Evolutionary conservation across 2,329 filamentous ascomycete species (phyloP), one percentile per base, ranked within the genome.

Genomic region (Teratosphaeriaceae sp.): DNA sequence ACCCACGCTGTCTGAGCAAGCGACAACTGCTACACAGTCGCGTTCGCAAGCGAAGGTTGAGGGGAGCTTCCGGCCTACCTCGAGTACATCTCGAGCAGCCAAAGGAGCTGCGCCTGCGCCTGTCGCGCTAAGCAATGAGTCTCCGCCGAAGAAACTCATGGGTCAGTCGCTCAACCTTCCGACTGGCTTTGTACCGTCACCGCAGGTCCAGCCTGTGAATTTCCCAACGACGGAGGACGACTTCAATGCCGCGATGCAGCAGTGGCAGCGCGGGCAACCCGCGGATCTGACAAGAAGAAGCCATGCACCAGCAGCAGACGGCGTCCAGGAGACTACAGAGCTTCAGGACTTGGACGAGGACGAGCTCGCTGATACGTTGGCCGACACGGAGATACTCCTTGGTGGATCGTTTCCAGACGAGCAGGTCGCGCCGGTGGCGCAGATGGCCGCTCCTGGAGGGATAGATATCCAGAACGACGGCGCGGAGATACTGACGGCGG

Each of bases 131-230:
- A 38, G 35, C 19, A 38, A 27, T 8, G 24, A 7, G 35, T 11
- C n/a, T 29, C n/a, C 37, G 9, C 4, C 22, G 37, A 39, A 39
- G 13, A 39, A 39, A 23, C 37, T 39, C 9, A 27, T 39, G 22
- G 37, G 37, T n/a, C 22, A 39, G n/a, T 39, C 37, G 4, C 23
- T 39, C 11, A 30, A 18, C 21, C 23, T 39, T 7, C 37, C 37
- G 6, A 3, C 13, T 9, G 37, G 29, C 21, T 29, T 29, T 9
- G 18, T 23, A 23, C 8, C 22, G 13, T 18, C 37, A 4, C 37
- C 22, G 24, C 35, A 23, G 19, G 20, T 3, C 22, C 5, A 15
- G 8, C 20, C 22, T 38, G 35, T 3, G 9, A 5, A n/a, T 27
- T n/a, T n/a, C n/a, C n/a, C n/a, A n/a, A n/a, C n/a, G n/a, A n/a